Evolutionary conservation across 495 filamentous ascomycete species (phyloP).

Genomic region (Xylaria scruposa): DNA sequence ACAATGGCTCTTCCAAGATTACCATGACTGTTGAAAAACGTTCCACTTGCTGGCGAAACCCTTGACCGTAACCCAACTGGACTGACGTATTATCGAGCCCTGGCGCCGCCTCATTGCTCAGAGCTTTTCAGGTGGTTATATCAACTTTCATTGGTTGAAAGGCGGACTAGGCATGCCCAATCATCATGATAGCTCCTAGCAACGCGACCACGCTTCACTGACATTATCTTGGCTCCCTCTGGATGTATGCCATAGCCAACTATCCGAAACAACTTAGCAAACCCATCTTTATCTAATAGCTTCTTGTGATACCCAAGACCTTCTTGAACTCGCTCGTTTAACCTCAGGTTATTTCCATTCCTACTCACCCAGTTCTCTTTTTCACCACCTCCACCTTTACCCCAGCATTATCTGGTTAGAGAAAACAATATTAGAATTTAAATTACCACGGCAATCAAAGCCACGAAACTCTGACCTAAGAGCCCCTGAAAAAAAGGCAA

Average conservation of each 20-base stretch:
- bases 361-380: conserved; percentile 16
- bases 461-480: background rate
- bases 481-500: background rate
- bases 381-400: background rate
- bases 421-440: conserved; percentile 11
- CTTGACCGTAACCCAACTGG: conserved; percentile 46
- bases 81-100: conserved; percentile 51
- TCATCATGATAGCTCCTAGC: conserved; percentile 49
- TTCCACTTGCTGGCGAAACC: conserved; percentile 42
- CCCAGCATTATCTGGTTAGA: conserved; percentile 22
- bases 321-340: conserved; percentile 29
- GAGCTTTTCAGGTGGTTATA: conserved; percentile 41
- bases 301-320: conserved; percentile 29
- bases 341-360: conserved; percentile 27
- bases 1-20: conserved; percentile 44
- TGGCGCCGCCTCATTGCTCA: conserved; percentile 41
- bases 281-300: conserved; percentile 26
- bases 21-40: conserved; percentile 51
- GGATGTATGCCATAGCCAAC: conserved; percentile 33
- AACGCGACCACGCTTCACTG: conserved; percentile 45
- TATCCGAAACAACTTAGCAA: conserved; percentile 28
- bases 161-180: conserved; percentile 43
- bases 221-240: conserved; percentile 39
- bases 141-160: conserved; percentile 49
- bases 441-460: conserved; percentile 6